Evolutionary conservation across 225 moss, liverwort and hornwort genomes (phyloP).

Genomic region (Straminergon stramineum): DNA sequence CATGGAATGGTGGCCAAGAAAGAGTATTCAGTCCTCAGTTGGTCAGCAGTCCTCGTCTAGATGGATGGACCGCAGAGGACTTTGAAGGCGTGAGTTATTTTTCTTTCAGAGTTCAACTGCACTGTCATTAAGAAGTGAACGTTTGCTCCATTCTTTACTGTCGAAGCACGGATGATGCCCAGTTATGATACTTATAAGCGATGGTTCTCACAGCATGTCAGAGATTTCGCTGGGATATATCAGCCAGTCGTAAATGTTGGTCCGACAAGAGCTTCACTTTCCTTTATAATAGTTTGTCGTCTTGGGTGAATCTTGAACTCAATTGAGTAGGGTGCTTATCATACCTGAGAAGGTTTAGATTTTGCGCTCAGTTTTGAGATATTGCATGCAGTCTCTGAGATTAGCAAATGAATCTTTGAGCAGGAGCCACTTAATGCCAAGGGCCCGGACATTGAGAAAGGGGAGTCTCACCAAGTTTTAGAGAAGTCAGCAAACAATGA

Average conservation of each 20-base stretch:
- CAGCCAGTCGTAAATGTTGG: neutral
- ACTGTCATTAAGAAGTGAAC: neutral
- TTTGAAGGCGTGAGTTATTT: slow-evolving; percentile 23
- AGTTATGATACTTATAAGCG: neutral
- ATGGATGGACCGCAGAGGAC: slow-evolving; percentile 23
- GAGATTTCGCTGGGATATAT: neutral
- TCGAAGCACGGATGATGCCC: neutral
- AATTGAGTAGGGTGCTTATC: neutral
- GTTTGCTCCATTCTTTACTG: neutral
- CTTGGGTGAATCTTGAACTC: neutral
- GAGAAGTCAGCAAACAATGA: slow-evolving; percentile 10
- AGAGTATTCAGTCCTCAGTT: slow-evolving; percentile 2
- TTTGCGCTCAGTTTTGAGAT: neutral
- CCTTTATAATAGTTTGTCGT: neutral
- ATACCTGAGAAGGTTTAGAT: neutral
- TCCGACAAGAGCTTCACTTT: neutral
- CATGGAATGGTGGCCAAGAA: slow-evolving; percentile 14
- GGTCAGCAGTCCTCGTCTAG: slow-evolving; percentile 7
- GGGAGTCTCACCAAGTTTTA: slow-evolving; percentile 8
- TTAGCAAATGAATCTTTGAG: neutral
- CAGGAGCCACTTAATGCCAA: slow-evolving; percentile 26
- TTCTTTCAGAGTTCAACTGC: neutral
- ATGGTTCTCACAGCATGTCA: neutral
- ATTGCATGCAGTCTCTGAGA: neutral
- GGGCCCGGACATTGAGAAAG: slow-evolving; percentile 15